These are phyloP conservation scores for Claviceps digitariae DNA, from an alignment of 2,329 filamentous ascomycete species.

Conservation along the genomic window DNA sequence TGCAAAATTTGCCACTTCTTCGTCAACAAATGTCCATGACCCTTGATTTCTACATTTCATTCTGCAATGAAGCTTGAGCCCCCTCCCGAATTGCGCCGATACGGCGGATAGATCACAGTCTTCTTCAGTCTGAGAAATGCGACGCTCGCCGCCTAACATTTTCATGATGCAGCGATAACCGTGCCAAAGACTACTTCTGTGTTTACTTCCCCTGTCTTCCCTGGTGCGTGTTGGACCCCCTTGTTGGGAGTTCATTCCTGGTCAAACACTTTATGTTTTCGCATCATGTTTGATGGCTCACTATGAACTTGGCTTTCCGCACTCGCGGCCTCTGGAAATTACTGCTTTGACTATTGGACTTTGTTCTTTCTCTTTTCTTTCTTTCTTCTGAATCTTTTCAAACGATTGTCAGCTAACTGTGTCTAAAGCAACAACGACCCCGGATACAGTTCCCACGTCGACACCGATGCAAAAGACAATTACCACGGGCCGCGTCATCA, in stretches of 20 bases:
- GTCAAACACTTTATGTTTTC: neutral
- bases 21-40: neutral
- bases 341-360: neutral
- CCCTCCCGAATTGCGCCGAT: neutral
- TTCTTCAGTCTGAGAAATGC: neutral
- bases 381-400: neutral
- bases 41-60: neutral
- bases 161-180: neutral
- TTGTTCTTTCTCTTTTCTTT: neutral
- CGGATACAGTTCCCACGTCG: constrained; percentile 4
- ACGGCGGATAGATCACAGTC: neutral
- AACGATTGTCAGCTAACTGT: constrained; percentile 8
- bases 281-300: neutral
- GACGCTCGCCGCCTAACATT: neutral
- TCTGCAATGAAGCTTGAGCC: neutral
- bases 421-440: neutral
- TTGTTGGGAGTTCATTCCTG: neutral
- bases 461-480: constrained; percentile 16
- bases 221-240: constrained; percentile 2
- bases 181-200: neutral
- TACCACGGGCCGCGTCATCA: constrained; percentile 20
- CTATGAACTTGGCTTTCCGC: neutral
- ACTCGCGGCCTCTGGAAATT: neutral
- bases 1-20: neutral
- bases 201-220: neutral